A percentile compares a stretch with the other conserved stretches of the same genome.
phyloP scores from a whole-genome alignment of 2,329 filamentous ascomycete species.

The Arthrinium phaeospermum region DNA sequence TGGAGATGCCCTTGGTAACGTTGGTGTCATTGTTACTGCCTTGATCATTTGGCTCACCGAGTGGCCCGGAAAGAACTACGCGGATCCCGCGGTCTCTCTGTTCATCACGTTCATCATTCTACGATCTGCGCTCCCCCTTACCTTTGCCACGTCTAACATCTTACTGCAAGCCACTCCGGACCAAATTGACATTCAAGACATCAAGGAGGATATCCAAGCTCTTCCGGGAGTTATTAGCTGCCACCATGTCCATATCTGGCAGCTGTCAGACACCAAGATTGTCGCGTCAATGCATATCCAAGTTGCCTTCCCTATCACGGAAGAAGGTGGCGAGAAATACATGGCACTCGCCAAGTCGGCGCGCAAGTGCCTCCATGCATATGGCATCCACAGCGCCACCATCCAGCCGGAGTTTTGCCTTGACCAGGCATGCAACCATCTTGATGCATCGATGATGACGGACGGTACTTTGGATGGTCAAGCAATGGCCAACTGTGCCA shows the following conservation, averaged over 20 bases:
- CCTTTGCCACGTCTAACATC: slow-evolving; percentile 81
- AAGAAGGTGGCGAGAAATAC: slow-evolving; percentile 78
- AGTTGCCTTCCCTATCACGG: slow-evolving; percentile 87
- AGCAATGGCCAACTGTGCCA: slow-evolving; percentile 27
- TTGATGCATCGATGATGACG: neutral
- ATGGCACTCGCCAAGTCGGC: slow-evolving; percentile 88
- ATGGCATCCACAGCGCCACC: slow-evolving; percentile 95
- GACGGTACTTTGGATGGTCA: slow-evolving; percentile 32
- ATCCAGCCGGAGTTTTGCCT: slow-evolving; percentile 91
- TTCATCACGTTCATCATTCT: slow-evolving; percentile 86
- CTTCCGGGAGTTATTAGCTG: slow-evolving; percentile 87
- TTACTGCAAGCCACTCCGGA: slow-evolving; percentile 92
- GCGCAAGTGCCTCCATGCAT: slow-evolving; percentile 87
- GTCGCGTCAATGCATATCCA: slow-evolving; percentile 94
- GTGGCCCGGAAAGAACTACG: slow-evolving; percentile 82
- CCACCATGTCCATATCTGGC: slow-evolving; percentile 98
- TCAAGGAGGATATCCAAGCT: slow-evolving; percentile 87
- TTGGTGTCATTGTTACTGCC: slow-evolving; percentile 83
- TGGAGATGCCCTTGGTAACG: slow-evolving; percentile 84
- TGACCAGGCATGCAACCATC: slow-evolving; percentile 51
- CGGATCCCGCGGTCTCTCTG: slow-evolving; percentile 89
- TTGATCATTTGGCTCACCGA: slow-evolving; percentile 90
- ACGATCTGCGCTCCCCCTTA: slow-evolving; percentile 77
- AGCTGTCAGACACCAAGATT: slow-evolving; percentile 92
- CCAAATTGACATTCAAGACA: slow-evolving; percentile 85